A percentile compares a stretch with the other conserved stretches of the same genome.
These are phyloP conservation scores for Plantago major DNA, from an alignment of 257 asterid genomes.

Conservation along the genomic window DNA sequence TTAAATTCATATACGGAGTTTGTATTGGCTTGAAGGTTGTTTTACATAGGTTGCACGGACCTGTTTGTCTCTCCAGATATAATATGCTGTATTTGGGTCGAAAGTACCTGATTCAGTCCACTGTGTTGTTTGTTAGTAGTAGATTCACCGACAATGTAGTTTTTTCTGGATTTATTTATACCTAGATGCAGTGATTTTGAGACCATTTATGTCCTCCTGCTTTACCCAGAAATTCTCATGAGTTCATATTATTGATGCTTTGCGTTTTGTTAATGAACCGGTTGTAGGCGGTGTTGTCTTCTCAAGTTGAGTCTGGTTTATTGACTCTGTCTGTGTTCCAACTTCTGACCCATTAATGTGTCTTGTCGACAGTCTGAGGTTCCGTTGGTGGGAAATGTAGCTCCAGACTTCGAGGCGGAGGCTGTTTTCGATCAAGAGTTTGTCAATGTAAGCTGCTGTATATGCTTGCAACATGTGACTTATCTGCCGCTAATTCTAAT, in stretches of 20 bases:
- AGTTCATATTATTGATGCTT: too few relatives aligned
- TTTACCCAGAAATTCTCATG: too few relatives aligned
- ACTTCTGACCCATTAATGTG: not conserved
- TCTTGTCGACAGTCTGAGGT: conserved; percentile 52
- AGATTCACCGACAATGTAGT: too few relatives aligned
- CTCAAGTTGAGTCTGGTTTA: not conserved
- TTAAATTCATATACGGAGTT: not conserved
- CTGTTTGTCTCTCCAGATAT: too few relatives aligned
- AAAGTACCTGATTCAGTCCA: too few relatives aligned
- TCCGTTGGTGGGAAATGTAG: conserved; percentile 84
- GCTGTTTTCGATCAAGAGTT: conserved; percentile 97
- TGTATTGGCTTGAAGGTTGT: not conserved
- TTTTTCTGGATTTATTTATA: too few relatives aligned
- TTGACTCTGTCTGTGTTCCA: not conserved
- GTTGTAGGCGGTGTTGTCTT: not conserved
- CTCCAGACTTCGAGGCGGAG: conserved; percentile 97
- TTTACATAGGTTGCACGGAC: too few relatives aligned
- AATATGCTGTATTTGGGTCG: too few relatives aligned
- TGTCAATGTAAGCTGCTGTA: conserved; percentile 39
- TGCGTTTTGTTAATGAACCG: too few relatives aligned
- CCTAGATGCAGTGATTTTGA: too few relatives aligned
- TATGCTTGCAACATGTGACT: not conserved
- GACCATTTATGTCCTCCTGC: too few relatives aligned
- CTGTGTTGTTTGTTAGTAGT: too few relatives aligned
- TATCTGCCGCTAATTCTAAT: not conserved